Evolutionary conservation across 495 filamentous ascomycete species (phyloP).

Genomic region (Neurospora sp.): DNA sequence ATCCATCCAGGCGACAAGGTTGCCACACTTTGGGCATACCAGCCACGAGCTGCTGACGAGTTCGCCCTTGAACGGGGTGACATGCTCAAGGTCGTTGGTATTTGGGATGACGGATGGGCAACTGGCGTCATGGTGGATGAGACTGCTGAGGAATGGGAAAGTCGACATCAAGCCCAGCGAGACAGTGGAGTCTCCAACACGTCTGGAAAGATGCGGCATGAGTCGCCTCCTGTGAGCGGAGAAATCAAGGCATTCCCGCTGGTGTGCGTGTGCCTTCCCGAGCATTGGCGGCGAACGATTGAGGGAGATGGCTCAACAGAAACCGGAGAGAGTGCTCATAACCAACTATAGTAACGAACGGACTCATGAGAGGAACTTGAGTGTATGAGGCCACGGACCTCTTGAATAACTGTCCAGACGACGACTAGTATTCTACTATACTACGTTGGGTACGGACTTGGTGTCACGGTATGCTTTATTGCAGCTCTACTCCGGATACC

Average conservation of each 20-base stretch:
- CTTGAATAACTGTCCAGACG: conserved; percentile 25
- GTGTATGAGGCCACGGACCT: conserved; percentile 14
- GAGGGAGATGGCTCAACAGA: conserved; percentile 67
- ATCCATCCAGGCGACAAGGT: conserved; percentile 89
- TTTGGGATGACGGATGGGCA: conserved; percentile 99
- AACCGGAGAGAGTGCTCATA: conserved; percentile 39
- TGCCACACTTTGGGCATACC: conserved; percentile 90
- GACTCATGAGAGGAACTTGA: conserved; percentile 19
- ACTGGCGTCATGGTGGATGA: conserved; percentile 80
- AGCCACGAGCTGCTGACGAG: conserved; percentile 86
- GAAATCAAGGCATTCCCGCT: conserved; percentile 98
- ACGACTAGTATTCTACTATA: conserved; percentile 16
- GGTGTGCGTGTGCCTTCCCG: conserved; percentile 93
- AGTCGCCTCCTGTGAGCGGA: conserved; percentile 59
- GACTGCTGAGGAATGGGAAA: conserved; percentile 80
- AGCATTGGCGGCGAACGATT: conserved; percentile 96
- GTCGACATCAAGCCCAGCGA: conserved; percentile 62
- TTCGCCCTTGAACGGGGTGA: conserved; percentile 91
- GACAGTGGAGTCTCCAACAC: conserved; percentile 91
- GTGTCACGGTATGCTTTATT: conserved; percentile 14
- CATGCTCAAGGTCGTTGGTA: conserved; percentile 97
- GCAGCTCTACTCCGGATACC: conserved; percentile 4
- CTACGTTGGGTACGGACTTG: conserved; percentile 34
- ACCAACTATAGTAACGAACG: conserved; percentile 9
- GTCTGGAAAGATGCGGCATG: conserved; percentile 47